Percentiles rank a stretch among this genome's conserved stretches.
phyloP scores from a whole-genome alignment of 768 basidiomycete species.

The Paxillus involutus region DNA sequence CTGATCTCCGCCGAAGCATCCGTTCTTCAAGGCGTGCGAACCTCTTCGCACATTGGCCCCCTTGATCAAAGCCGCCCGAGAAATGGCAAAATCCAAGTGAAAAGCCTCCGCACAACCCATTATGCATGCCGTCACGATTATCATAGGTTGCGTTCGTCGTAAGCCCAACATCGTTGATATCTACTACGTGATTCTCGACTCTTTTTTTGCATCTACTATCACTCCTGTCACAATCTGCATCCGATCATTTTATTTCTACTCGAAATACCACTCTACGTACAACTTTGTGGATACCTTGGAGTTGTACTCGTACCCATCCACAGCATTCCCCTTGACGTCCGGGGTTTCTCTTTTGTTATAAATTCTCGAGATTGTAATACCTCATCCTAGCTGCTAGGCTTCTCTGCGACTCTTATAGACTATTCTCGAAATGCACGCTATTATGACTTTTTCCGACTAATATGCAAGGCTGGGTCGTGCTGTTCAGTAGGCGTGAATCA shows the following conservation, averaged over 20 bases:
- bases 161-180: slow-evolving; percentile 10
- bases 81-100: slow-evolving; percentile 68
- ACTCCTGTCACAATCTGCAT: slow-evolving; percentile 16
- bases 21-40: slow-evolving; percentile 87
- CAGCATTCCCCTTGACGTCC: background rate
- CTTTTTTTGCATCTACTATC: slow-evolving; percentile 19
- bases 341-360: slow-evolving; percentile 13
- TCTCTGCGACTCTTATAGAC: slow-evolving; percentile 23
- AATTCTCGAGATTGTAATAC: slow-evolving; percentile 34
- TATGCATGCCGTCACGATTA: background rate
- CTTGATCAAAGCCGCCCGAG: slow-evolving; percentile 89
- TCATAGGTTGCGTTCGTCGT: background rate
- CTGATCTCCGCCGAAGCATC: slow-evolving; percentile 50
- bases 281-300: slow-evolving; percentile 12
- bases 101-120: background rate
- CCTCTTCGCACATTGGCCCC: slow-evolving; percentile 84
- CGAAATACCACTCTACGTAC: slow-evolving; percentile 10
- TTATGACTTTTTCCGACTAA: slow-evolving; percentile 6
- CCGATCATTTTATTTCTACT: slow-evolving; percentile 1
- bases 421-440: slow-evolving; percentile 16
- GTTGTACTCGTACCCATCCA: slow-evolving; percentile 11
- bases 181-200: slow-evolving; percentile 4
- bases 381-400: slow-evolving; percentile 18
- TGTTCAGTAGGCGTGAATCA: too few relatives aligned
- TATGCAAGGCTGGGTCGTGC: background rate